Base-by-base conservation (phyloP, 805 yeast genomes). In the Cyberlindnera petersonii region DNA sequence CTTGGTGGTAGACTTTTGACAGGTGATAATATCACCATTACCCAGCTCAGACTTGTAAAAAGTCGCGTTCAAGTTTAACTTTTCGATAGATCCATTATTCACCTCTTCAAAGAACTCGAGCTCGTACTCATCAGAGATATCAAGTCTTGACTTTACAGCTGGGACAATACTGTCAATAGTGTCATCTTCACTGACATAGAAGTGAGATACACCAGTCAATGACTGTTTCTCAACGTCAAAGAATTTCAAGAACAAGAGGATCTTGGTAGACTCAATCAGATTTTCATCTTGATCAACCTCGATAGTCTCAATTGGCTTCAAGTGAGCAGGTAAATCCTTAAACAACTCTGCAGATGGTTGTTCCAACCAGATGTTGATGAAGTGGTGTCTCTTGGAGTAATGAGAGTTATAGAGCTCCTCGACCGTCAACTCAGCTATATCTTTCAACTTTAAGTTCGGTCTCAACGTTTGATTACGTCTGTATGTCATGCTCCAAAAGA, bases 381-480 rank as follows among this genome's bases (percentile, higher is more conserved):
- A 70, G 42, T 71, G 64, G 54, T 70, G 59, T 58, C 74, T 69
- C 45, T 66, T 68, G 26, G 68, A 61, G 49, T 71, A 71, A 42
- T 63, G 63, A 41, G 65, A 66, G 21, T 65, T 66, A 32, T 74
- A 72, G 3, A 80, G 68, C 29, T 74, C 74, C 26, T 72, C 79
- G 16, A 85, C 63, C 0, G 79, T 66, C 9, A 63, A 33, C 11
- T 66, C 61, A 26, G 59, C 55, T 32, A 49, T 52, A 5, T 52
- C 51, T 9, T 43, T 37, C 6, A 77, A 46, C 4, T 67, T 67
- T 6, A 60, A 43, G 42, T 75, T 80, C 1, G 86, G 75, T 48
- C 96, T 71, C 34, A 74, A 61, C 0, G 96, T 84, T 44, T 72
- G 74, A 58, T 86, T 86, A 47, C 79, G 75, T 43, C 50, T 46